These are phyloP conservation scores for Schwanniomyces occidentalis DNA, from an alignment of 805 yeast genomes.

Conservation along the genomic window DNA sequence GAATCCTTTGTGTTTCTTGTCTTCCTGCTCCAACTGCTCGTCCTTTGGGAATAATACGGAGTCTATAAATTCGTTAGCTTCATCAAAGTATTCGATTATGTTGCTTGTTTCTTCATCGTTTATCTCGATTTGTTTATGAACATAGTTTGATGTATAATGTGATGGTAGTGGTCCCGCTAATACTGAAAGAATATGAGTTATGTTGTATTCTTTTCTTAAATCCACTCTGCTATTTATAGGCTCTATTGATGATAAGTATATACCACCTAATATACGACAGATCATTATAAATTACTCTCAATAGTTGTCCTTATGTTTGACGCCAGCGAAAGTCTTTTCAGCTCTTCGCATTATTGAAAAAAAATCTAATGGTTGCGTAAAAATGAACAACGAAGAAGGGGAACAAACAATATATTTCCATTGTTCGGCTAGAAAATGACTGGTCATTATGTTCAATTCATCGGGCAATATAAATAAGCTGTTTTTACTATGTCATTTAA, in stretches of 20 bases:
- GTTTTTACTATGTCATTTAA: no score
- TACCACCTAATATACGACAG: conserved; percentile 61
- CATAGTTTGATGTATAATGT: conserved; percentile 46
- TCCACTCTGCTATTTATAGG: conserved; percentile 60
- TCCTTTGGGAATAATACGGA: conserved; percentile 47
- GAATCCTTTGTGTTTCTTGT: conserved; percentile 38
- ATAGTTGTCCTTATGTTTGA: no score
- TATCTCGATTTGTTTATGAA: conserved; percentile 60
- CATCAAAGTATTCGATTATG: conserved; percentile 61
- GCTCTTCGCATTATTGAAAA: no score
- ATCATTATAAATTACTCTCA: no score
- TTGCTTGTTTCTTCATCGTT: conserved; percentile 73
- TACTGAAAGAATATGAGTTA: conserved; percentile 73
- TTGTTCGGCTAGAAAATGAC: no score
- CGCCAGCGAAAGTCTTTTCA: no score
- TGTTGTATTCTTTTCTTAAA: conserved; percentile 49
- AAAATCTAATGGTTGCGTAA: no score
- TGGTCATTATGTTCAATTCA: no score
- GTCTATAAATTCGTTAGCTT: conserved; percentile 66
- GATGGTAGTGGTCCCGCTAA: conserved; percentile 64
- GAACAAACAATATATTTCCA: no score
- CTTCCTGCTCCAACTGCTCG: conserved; percentile 12
- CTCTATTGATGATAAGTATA: conserved; percentile 72
- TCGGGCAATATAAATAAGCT: no score
- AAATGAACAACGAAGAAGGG: no score